Evolutionary conservation across 129 eudicot species (phyloP).

Genomic region (Flaveria sonorensis): DNA sequence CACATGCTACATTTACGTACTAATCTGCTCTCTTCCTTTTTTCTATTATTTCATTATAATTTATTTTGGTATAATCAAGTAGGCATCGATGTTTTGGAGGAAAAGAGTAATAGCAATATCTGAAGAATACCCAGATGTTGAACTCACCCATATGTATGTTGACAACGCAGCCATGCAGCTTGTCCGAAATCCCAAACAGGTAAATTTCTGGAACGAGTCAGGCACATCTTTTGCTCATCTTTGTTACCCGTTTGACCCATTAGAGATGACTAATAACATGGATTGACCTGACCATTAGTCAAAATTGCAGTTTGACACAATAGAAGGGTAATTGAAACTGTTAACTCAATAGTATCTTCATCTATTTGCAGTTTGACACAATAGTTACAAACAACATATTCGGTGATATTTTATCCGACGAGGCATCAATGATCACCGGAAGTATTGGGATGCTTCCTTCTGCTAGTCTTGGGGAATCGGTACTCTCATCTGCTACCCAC

Average conservation of each 20-base stretch:
- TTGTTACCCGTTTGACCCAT: not conserved
- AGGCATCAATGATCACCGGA: conserved; percentile 95
- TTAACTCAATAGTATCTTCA: not conserved
- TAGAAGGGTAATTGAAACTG: not conserved
- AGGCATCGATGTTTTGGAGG: conserved; percentile 98
- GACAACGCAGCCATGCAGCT: conserved; percentile 99
- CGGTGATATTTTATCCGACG: conserved; percentile 95
- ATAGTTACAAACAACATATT: conserved; percentile 93
- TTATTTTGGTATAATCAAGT: conserved; percentile 3
- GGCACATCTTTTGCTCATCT: not conserved
- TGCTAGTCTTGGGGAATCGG: conserved; percentile 86
- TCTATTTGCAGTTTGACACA: conserved; percentile 83
- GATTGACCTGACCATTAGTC: not conserved
- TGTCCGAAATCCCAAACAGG: conserved; percentile 94
- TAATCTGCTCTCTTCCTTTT: not conserved
- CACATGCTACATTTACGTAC: not conserved
- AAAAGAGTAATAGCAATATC: conserved; percentile 69
- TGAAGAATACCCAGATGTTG: conserved; percentile 87
- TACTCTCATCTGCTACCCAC: conserved; percentile 31
- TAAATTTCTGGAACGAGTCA: conserved; percentile 23
- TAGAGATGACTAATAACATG: not conserved
- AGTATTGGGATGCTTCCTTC: conserved; percentile 98
- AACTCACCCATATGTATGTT: conserved; percentile 94
- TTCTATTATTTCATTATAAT: not conserved
- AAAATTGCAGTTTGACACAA: not conserved